A percentile compares a stretch with the other conserved stretches of the same genome.
Conservation (phyloP, 805 yeast genomes). For the Starmerella cellae region DNA sequence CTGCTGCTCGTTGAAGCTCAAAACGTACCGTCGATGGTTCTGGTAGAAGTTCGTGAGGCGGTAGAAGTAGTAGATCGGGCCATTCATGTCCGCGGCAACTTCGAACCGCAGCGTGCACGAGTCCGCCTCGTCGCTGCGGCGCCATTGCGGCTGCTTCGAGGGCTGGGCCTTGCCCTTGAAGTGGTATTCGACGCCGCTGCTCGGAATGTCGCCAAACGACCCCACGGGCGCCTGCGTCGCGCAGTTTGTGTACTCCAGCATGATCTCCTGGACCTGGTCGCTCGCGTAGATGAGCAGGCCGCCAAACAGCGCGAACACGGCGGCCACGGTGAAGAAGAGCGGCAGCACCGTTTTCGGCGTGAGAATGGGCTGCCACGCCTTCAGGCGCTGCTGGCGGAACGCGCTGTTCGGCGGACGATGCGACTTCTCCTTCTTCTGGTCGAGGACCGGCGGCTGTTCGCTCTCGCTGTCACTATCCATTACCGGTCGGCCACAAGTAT, state of each 20-base stretch:
- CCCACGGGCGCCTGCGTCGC: conserved; percentile 35
- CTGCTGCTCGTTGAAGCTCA: conserved; percentile 69
- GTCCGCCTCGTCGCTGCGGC: conserved; percentile 31
- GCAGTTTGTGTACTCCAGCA: conserved; percentile 67
- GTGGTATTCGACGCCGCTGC: conserved; percentile 44
- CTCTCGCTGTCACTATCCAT: conserved; percentile 29
- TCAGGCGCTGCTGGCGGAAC: conserved; percentile 43
- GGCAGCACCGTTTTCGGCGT: conserved; percentile 89
- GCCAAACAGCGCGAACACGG: conserved; percentile 83
- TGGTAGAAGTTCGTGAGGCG: conserved; percentile 82
- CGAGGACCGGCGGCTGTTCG: conserved; percentile 21
- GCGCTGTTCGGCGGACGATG: conserved; percentile 35
- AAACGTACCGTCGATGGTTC: conserved; percentile 88
- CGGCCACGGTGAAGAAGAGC: conserved; percentile 54
- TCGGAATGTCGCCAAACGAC: conserved; percentile 41
- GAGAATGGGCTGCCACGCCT: conserved; percentile 75
- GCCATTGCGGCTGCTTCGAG: conserved; percentile 51
- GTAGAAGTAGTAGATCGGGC: conserved; percentile 68
- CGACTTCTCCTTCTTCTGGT: conserved; percentile 28
- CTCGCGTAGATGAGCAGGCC: conserved; percentile 70
- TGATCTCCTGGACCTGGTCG: conserved; percentile 60
- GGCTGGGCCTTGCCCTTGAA: conserved; percentile 37
- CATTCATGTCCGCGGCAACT: conserved; percentile 54
- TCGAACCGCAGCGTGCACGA: conserved; percentile 60
- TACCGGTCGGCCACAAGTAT: neutral